Percentiles rank a stretch among this genome's conserved stretches.
phyloP scores from a whole-genome alignment of 257 asterid species.

The Solanum pimpinellifolium region DNA sequence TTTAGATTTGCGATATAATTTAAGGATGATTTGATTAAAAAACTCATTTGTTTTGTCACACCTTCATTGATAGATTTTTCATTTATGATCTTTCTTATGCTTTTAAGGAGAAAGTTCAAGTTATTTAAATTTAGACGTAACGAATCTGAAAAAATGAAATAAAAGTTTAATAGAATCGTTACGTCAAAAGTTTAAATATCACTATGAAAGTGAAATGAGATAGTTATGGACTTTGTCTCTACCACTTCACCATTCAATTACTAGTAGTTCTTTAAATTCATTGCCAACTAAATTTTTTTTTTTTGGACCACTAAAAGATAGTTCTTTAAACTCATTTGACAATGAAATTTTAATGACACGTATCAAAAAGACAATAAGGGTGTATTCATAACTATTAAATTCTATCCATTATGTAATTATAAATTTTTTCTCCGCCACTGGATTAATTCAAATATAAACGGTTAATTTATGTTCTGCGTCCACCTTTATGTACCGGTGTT shows the following conservation, averaged over 20 bases:
- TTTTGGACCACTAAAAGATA: background rate
- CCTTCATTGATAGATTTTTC: too few relatives aligned
- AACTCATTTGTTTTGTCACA: too few relatives aligned
- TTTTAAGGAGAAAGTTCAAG: too few relatives aligned
- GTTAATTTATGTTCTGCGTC: background rate
- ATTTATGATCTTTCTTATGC: background rate
- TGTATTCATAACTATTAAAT: background rate
- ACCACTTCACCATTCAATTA: background rate
- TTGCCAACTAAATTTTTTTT: background rate
- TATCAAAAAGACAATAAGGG: background rate
- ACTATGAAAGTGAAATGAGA: background rate
- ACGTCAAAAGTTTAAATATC: background rate
- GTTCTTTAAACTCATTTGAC: background rate
- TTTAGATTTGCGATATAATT: too few relatives aligned
- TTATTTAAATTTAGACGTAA: too few relatives aligned
- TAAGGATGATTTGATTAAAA: too few relatives aligned
- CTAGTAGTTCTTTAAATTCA: background rate
- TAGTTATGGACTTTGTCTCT: background rate
- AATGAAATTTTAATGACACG: background rate
- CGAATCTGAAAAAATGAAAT: too few relatives aligned
- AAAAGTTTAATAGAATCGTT: fast-evolving
- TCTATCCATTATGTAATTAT: background rate
- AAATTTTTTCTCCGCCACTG: background rate
- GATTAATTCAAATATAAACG: background rate
- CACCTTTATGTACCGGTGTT: background rate